Base-by-base conservation (phyloP, 1,284 basidiomycete genomes). In the Apiotrichum laibachii region DNA sequence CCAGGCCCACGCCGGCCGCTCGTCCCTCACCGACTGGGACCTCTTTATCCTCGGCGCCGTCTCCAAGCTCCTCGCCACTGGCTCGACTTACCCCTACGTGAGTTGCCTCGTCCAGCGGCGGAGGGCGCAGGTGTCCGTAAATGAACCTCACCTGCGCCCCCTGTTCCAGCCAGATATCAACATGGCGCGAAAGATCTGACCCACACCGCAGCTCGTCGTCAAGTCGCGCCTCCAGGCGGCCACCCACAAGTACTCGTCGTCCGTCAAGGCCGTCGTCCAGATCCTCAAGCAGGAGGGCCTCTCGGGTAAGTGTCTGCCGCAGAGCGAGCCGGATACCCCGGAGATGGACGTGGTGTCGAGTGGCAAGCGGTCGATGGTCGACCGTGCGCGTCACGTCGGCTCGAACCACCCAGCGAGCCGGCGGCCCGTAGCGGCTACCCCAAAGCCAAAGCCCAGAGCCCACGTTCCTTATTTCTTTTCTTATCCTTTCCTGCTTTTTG, bases 41-140 rank as follows among this genome's bases (percentile, higher is more conserved):
- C 88, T 91, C 77, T 95, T 97, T 81, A 70, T 92, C 60, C 84
- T 96, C 26, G 93, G 93, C 11, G 93, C 93, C 0, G 72, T 93
- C 37, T 90, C 90, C 34, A 96, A 95, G 75, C 84, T 94, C 10
- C 71, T 79, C 44, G 79, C 79, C 10, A 80, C 78, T 13, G 76
- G 76, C 19, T 62, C 67, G 6, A 78, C 77, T 1, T 80, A 80
- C 65, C 79, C 79, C 19, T 72, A 73, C 63, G 77, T 78, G 61
- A 70, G 76, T 59, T 2, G n/a, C n/a, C n/a, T n/a, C n/a, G n/a
- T n/a, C n/a, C 26, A 31, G 26, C 26, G 26, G 26, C 26, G 26
- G 4, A 31, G 26, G 18, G 26, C 7, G 7, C 26, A 31, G 26
- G 26, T 31, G 26, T 7, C 3, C 7, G 26, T 3, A 3, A 31